A percentile compares a stretch with the other conserved stretches of the same genome.
Conservation (phyloP, 108 stramenopile species). For the Heterococcus sp. region DNA sequence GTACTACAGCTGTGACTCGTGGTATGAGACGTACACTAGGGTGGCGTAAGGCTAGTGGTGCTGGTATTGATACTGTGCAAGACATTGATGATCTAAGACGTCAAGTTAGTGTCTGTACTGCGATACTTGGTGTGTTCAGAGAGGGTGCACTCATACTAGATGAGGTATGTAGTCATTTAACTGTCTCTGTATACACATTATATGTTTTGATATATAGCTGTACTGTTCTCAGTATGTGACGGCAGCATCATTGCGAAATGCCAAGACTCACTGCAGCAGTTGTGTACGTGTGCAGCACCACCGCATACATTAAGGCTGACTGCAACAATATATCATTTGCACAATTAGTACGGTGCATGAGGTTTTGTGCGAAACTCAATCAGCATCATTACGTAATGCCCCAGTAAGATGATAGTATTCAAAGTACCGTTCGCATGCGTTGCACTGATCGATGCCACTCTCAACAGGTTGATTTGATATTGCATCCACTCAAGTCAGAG, state of each 20-base stretch:
- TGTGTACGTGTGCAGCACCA: background rate
- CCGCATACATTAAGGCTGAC: too few species aligned
- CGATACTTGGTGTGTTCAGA: conserved; percentile 84
- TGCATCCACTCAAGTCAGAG: conserved; percentile 97
- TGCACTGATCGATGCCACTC: too few species aligned
- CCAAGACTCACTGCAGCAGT: background rate
- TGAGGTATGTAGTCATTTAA: conserved; percentile 59
- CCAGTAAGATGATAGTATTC: too few species aligned
- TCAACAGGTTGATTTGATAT: conserved; percentile 77
- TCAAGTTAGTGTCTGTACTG: conserved; percentile 47
- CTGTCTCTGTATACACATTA: too few species aligned
- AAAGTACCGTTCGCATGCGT: too few species aligned
- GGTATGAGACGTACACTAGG: conserved; percentile 19
- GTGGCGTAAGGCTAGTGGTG: background rate
- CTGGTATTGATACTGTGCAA: background rate
- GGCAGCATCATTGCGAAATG: background rate
- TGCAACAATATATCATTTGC: too few species aligned
- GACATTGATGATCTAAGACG: conserved; percentile 23
- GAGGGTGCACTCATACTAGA: conserved; percentile 84
- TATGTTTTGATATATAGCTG: too few species aligned
- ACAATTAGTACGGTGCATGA: background rate
- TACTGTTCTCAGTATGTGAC: background rate
- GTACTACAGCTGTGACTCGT: conserved; percentile 6
- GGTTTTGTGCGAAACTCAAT: background rate
- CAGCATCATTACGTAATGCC: background rate